phyloP scores from a whole-genome alignment of 1,284 basidiomycete genomes.

The Cerrena zonata region DNA sequence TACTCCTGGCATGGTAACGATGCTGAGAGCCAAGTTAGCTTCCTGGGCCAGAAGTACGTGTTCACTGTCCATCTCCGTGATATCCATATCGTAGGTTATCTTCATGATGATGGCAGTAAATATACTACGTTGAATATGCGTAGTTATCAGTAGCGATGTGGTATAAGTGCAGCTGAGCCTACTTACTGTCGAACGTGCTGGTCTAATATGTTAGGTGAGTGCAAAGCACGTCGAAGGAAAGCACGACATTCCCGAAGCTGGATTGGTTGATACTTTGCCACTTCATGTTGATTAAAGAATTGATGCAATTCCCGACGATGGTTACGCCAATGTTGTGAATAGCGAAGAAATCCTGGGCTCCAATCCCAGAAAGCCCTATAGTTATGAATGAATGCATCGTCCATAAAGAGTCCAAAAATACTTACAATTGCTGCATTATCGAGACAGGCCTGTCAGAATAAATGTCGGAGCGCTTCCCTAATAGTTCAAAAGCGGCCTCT shows the following conservation, averaged over 20 bases:
- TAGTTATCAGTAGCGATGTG: not conserved
- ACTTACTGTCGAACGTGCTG: conserved; percentile 20
- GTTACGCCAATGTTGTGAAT: conserved; percentile 28
- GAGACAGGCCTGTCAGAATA: conserved; percentile 13
- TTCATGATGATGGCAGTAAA: conserved; percentile 4
- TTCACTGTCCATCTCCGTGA: conserved; percentile 4
- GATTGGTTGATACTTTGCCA: conserved; percentile 11
- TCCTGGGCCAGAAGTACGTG: not conserved
- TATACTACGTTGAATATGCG: not conserved
- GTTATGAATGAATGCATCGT: not conserved
- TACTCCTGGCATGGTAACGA: not conserved
- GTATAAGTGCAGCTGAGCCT: not conserved
- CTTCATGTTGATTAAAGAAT: conserved; percentile 11
- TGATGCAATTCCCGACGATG: conserved; percentile 21
- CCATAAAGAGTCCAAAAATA: not conserved
- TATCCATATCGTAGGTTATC: conserved; percentile 6
- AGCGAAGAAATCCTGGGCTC: conserved; percentile 22
- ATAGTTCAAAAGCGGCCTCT: conserved; percentile 11
- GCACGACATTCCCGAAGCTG: conserved; percentile 16
- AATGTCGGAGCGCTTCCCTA: conserved; percentile 13
- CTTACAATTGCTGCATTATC: conserved; percentile 12
- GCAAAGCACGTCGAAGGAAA: conserved; percentile 15
- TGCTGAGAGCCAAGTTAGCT: not conserved
- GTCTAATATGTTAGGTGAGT: conserved; percentile 14
- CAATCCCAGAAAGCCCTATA: conserved; percentile 21